Evolutionary conservation across 495 filamentous ascomycete species (phyloP).

Genomic region (Lasiosphaeria miniovina): DNA sequence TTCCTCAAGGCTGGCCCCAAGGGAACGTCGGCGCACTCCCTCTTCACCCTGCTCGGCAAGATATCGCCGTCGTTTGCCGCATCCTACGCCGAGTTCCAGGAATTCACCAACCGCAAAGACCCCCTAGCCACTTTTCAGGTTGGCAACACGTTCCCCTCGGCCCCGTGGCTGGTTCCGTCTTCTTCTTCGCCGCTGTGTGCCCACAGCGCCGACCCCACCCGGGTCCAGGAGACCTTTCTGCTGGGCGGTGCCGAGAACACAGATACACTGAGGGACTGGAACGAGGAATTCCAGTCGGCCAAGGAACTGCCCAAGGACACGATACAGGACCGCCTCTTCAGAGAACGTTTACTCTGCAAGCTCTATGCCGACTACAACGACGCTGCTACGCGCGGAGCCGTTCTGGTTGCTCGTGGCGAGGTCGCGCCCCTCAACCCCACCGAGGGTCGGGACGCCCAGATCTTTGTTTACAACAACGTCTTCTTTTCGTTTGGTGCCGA

Average conservation of each 20-base stretch:
- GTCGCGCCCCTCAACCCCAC: constrained; percentile 96
- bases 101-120: constrained; percentile 77
- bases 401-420: constrained; percentile 88
- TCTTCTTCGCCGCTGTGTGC: constrained; percentile 57
- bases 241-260: constrained; percentile 86
- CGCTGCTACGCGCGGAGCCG: constrained; percentile 88
- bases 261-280: constrained; percentile 95
- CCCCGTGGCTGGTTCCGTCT: constrained; percentile 83
- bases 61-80: constrained; percentile 79
- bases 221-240: constrained; percentile 90
- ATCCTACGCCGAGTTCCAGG: constrained; percentile 71
- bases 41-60: constrained; percentile 71
- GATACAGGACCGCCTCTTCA: constrained; percentile 93
- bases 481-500: constrained; percentile 99
- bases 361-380: constrained; percentile 97
- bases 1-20: constrained; percentile 66
- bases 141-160: constrained; percentile 86
- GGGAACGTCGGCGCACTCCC: constrained; percentile 71
- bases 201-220: constrained; percentile 79
- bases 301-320: constrained; percentile 88
- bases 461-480: constrained; percentile 99
- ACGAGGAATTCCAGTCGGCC: constrained; percentile 98
- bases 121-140: constrained; percentile 91
- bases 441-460: constrained; percentile 88
- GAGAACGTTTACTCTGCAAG: constrained; percentile 89